Conservation (phyloP, 2,329 filamentous ascomycete species). For the Cordyceps farinosa region DNA sequence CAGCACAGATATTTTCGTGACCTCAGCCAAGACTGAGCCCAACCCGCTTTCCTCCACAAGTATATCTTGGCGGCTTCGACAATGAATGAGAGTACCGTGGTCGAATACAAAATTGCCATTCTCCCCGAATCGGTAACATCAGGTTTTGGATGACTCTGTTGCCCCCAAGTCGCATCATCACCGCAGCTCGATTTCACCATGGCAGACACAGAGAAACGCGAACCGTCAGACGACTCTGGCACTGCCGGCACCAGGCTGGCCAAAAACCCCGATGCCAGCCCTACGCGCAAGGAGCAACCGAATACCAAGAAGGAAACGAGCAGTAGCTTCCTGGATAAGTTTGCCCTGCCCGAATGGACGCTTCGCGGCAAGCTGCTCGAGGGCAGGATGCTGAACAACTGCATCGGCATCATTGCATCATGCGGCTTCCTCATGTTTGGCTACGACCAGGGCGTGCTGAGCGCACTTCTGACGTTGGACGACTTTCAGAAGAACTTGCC, state of each 20-base stretch:
- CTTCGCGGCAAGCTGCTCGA: constrained; percentile 10
- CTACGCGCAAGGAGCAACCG: neutral
- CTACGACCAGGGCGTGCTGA: constrained; percentile 30
- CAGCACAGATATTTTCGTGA: constrained; percentile 8
- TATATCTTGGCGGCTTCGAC: neutral
- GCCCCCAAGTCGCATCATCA: neutral
- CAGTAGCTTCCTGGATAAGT: constrained; percentile 20
- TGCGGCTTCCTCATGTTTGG: constrained; percentile 22
- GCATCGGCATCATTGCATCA: constrained; percentile 13
- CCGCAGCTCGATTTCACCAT: neutral
- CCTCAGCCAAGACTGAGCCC: constrained; percentile 13
- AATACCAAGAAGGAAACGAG: neutral
- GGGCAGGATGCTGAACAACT: constrained; percentile 4
- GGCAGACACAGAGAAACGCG: neutral
- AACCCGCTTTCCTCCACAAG: constrained; percentile 6
- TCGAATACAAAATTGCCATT: constrained; percentile 1
- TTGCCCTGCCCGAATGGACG: constrained; percentile 24
- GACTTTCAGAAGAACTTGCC: constrained; percentile 26
- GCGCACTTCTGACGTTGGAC: constrained; percentile 28
- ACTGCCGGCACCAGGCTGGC: neutral
- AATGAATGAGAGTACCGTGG: neutral
- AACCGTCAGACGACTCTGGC: neutral
- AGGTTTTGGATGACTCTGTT: neutral
- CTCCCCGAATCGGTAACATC: neutral
- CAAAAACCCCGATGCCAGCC: neutral